Evolutionary conservation across 2,329 filamentous ascomycete species (phyloP).

Genomic region (Talaromyces sp.): DNA sequence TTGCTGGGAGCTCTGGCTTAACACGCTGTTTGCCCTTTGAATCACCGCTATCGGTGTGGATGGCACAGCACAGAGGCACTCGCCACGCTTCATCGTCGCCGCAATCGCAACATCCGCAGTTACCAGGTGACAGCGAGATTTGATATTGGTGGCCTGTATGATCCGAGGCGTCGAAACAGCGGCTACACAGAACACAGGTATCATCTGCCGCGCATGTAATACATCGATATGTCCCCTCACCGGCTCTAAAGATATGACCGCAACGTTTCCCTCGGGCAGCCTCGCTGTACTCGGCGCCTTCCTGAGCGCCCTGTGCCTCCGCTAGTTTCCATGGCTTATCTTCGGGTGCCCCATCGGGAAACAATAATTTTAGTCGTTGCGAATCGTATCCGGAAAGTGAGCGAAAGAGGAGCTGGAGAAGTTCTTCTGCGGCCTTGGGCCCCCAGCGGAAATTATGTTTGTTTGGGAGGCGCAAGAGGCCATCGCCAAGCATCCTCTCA

Average conservation of each 20-base stretch:
- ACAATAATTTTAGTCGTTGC: slow-evolving; percentile 73
- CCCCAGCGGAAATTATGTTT: slow-evolving; percentile 71
- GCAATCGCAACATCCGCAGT: slow-evolving; percentile 95
- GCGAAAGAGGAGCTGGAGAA: slow-evolving; percentile 77
- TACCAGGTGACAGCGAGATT: slow-evolving; percentile 80
- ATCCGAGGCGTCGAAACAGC: slow-evolving; percentile 92
- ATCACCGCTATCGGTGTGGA: slow-evolving; percentile 65
- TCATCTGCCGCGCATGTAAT: slow-evolving; percentile 92
- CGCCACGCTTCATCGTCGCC: slow-evolving; percentile 94
- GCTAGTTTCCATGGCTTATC: slow-evolving; percentile 65
- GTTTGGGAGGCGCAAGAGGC: slow-evolving; percentile 71
- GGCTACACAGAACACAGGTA: slow-evolving; percentile 88
- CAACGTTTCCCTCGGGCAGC: slow-evolving; percentile 88
- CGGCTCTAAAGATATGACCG: slow-evolving; percentile 93
- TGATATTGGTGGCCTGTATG: slow-evolving; percentile 90
- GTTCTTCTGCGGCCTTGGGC: slow-evolving; percentile 62
- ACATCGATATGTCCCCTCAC: slow-evolving; percentile 91
- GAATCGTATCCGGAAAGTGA: slow-evolving; percentile 72
- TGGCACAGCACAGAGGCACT: slow-evolving; percentile 76
- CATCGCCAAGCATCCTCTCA: slow-evolving; percentile 78
- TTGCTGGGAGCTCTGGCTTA: slow-evolving; percentile 66
- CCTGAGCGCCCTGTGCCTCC: slow-evolving; percentile 83
- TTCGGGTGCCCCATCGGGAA: slow-evolving; percentile 66
- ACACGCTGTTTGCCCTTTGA: slow-evolving; percentile 47
- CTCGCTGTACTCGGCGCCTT: slow-evolving; percentile 91